Conservation (phyloP, 176 grass and related monocot species). For the Aechmea fasciata region DNA sequence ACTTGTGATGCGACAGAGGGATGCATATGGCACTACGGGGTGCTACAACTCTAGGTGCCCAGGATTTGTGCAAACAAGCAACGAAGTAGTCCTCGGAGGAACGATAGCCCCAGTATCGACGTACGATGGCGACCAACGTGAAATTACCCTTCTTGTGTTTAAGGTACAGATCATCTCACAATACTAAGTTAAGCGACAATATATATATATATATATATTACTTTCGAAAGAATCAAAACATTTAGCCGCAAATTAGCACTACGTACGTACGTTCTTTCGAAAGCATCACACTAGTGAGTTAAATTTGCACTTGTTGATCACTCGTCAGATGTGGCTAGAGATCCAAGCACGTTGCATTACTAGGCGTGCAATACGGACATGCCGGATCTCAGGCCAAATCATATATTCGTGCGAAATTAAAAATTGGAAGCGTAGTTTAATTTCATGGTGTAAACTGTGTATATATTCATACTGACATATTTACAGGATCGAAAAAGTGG, state of each 20-base stretch:
- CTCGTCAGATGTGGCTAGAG: no score
- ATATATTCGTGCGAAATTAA: no score
- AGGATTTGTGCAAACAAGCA: constrained; percentile 8
- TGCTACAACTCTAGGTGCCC: constrained; percentile 7
- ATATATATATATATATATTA: no score
- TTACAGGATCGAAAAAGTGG: constrained; percentile 5
- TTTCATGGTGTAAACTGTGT: not conserved
- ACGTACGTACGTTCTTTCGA: no score
- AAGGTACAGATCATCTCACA: not conserved
- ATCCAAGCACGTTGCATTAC: no score
- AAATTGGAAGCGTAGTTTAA: no score
- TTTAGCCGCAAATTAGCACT: not conserved
- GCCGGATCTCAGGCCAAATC: no score
- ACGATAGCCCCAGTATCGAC: not conserved
- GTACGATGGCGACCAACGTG: not conserved
- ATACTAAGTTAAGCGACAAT: no score
- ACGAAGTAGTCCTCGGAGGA: not conserved
- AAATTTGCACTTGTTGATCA: no score
- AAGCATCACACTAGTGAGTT: no score
- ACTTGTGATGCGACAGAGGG: not conserved
- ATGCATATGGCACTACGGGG: not conserved
- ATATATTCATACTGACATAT: not conserved
- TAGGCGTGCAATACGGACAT: no score
- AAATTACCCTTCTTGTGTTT: constrained; percentile 1
- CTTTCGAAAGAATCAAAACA: not conserved